A percentile compares a stretch with the other conserved stretches of the same genome.
phyloP scores from a whole-genome alignment of 495 filamentous ascomycete species.

The Sordaria brevicollis region DNA sequence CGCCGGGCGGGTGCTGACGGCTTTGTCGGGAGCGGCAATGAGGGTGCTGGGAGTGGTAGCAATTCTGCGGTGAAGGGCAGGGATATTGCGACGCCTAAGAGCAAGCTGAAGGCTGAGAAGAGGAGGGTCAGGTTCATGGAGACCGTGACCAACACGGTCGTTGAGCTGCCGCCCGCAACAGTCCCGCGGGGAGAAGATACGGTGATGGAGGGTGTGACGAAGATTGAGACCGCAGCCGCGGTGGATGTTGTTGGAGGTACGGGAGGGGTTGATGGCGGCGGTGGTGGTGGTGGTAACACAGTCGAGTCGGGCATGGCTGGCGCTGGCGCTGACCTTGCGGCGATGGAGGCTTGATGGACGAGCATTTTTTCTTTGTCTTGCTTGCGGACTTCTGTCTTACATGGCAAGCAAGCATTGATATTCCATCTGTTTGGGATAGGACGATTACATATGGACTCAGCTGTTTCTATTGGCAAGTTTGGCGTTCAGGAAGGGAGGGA shows the following conservation, averaged over 20 bases:
- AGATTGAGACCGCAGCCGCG: neutral
- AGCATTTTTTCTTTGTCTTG: neutral
- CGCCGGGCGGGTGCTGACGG: constrained; percentile 35
- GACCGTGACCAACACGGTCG: constrained; percentile 8
- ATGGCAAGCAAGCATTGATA: neutral
- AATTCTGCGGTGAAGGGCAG: neutral
- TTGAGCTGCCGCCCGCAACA: neutral
- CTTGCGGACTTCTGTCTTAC: neutral
- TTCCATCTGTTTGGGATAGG: neutral
- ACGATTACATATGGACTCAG: neutral
- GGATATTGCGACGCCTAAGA: neutral
- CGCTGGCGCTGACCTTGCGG: neutral
- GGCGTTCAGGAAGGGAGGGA: neutral
- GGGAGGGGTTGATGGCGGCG: neutral
- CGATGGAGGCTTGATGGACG: neutral
- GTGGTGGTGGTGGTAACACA: neutral
- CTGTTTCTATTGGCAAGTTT: neutral
- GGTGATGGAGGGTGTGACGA: neutral
- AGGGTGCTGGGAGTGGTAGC: neutral
- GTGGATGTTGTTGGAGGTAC: neutral
- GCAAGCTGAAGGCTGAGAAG: constrained; percentile 13
- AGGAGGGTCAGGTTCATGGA: constrained; percentile 26
- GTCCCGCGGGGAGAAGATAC: too few relatives aligned
- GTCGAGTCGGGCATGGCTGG: neutral
- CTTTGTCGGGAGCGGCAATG: neutral